A percentile compares a stretch with the other conserved stretches of the same genome.
Evolutionary conservation across 768 basidiomycete genomes (phyloP).

Genomic region (Tephrocybe sp.): DNA sequence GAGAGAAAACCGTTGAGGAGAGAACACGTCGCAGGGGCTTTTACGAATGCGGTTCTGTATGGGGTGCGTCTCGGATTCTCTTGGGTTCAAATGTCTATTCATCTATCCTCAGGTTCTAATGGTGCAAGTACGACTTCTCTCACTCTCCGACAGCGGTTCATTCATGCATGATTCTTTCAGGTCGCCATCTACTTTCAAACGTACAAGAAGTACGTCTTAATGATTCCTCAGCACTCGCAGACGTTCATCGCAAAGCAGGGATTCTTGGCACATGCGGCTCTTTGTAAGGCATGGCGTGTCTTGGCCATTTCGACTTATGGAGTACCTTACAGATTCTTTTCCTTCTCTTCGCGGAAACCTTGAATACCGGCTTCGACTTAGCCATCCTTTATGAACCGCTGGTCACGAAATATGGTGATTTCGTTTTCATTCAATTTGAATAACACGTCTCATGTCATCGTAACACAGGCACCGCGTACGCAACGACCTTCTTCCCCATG

Average conservation of each 20-base stretch:
- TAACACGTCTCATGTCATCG: neutral
- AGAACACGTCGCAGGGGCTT: slow-evolving; percentile 9
- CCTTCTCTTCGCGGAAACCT: slow-evolving; percentile 41
- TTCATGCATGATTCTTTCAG: neutral
- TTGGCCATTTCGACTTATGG: neutral
- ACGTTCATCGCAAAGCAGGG: slow-evolving; percentile 24
- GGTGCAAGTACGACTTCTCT: slow-evolving; percentile 28
- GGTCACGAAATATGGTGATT: slow-evolving; percentile 39
- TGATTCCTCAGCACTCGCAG: neutral
- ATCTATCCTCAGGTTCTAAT: slow-evolving; percentile 39
- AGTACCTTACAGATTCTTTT: slow-evolving; percentile 33
- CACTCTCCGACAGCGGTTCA: neutral
- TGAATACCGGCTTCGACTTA: slow-evolving; percentile 45
- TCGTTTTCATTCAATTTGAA: neutral
- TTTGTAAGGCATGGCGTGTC: slow-evolving; percentile 28
- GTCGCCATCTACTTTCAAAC: slow-evolving; percentile 34
- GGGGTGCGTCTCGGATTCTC: slow-evolving; percentile 31
- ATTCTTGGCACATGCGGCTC: slow-evolving; percentile 40
- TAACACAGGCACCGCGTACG: slow-evolving; percentile 28
- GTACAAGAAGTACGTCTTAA: slow-evolving; percentile 34
- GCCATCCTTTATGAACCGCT: slow-evolving; percentile 48
- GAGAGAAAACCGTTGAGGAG: neutral
- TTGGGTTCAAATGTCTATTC: neutral
- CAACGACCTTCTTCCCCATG: slow-evolving; percentile 35
- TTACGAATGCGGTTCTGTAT: slow-evolving; percentile 43